These are phyloP conservation scores for Danielia oregonensis DNA, from an alignment of 805 yeast genomes.

Conservation along the genomic window DNA sequence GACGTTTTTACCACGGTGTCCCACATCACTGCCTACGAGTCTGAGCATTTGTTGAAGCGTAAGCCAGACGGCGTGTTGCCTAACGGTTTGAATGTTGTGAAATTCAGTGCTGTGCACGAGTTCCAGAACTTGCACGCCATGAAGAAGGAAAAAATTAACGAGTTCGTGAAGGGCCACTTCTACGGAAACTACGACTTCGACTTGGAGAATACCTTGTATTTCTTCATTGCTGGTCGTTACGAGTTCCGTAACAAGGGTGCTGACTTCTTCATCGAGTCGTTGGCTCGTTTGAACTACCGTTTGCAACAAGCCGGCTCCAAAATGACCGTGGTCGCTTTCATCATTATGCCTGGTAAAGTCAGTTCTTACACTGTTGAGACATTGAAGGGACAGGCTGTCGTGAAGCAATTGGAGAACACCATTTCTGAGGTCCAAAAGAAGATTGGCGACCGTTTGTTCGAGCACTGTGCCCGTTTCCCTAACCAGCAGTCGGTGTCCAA, in stretches of 20 bases:
- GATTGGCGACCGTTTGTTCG: conserved; percentile 84
- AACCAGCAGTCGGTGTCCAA: conserved; percentile 40
- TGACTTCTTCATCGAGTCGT: conserved; percentile 87
- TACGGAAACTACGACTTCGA: conserved; percentile 96
- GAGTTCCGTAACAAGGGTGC: conserved; percentile 97
- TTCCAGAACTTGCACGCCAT: conserved; percentile 94
- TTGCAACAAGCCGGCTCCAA: conserved; percentile 79
- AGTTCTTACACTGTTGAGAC: conserved; percentile 95
- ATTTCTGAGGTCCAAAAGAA: conserved; percentile 82
- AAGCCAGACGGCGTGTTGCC: conserved; percentile 98
- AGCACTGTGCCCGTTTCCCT: conserved; percentile 74
- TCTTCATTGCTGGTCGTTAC: conserved; percentile 95
- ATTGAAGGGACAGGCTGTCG: conserved; percentile 92
- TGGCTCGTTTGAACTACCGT: conserved; percentile 87
- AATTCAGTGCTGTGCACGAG: conserved; percentile 96
- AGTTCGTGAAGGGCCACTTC: conserved; percentile 94
- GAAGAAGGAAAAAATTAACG: conserved; percentile 87
- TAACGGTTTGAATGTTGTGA: conserved; percentile 91
- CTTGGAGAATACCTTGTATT: conserved; percentile 87
- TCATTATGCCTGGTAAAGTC: conserved; percentile 96
- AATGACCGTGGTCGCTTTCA: conserved; percentile 93
- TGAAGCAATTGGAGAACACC: conserved; percentile 83
- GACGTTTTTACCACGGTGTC: conserved; percentile 98
- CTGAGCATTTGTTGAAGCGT: conserved; percentile 87
- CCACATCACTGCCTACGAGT: conserved; percentile 94